These are phyloP conservation scores for Lupinus albus DNA, from an alignment of 306 rosid species.

Conservation along the genomic window DNA sequence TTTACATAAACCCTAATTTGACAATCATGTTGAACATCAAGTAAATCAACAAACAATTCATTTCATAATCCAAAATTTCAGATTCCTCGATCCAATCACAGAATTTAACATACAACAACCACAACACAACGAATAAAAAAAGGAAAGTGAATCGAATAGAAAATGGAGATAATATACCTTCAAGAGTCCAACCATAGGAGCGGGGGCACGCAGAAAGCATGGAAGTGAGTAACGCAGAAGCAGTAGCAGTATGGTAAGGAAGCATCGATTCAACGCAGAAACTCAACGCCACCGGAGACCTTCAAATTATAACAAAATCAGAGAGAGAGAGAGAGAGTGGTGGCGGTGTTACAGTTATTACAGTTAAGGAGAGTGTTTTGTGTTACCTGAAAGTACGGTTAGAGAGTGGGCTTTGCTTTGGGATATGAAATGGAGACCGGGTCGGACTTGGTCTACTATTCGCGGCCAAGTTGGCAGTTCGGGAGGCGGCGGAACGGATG, in stretches of 20 bases:
- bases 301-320: constrained; percentile 8
- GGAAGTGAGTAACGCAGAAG: constrained; percentile 73
- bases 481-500: constrained; percentile 48
- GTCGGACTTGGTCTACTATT: constrained; percentile 39
- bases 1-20: neutral
- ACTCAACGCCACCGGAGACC: constrained; percentile 67
- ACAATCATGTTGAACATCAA: neutral
- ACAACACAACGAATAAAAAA: neutral
- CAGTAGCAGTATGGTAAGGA: constrained; percentile 73
- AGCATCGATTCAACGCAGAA: constrained; percentile 65
- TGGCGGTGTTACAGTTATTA: neutral
- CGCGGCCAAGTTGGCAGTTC: constrained; percentile 44
- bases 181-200: constrained; percentile 59
- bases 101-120: neutral
- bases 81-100: neutral
- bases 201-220: constrained; percentile 64
- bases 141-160: neutral
- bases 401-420: constrained; percentile 50
- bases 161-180: constrained; percentile 48
- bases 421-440: constrained; percentile 47
- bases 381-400: constrained; percentile 57
- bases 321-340: too few relatives aligned
- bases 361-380: neutral
- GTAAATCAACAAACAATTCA: neutral
- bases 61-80: neutral